Percentiles rank a stretch among this genome's conserved stretches.
phyloP scores from a whole-genome alignment of 306 rosid genomes.

The Benincasa hispida region DNA sequence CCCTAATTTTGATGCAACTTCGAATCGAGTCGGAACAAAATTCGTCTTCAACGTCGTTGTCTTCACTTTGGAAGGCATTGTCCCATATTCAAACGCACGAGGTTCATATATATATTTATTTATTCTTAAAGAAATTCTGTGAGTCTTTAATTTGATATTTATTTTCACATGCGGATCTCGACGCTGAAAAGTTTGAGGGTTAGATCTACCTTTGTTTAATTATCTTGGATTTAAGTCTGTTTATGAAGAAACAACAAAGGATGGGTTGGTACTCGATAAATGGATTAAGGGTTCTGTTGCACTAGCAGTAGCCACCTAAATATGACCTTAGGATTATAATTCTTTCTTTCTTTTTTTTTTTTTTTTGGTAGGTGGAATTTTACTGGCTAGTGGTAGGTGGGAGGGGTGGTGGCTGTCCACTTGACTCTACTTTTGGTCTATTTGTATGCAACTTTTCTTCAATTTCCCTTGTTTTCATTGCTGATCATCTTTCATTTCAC shows the following conservation, averaged over 20 bases:
- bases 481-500: background rate
- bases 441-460: background rate
- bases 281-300: background rate
- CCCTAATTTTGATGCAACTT: background rate
- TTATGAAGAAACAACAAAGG: background rate
- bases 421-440: background rate
- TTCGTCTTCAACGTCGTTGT: background rate
- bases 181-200: background rate
- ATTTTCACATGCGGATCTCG: background rate
- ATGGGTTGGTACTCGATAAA: background rate
- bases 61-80: background rate
- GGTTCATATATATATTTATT: background rate
- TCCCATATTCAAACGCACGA: background rate
- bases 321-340: background rate
- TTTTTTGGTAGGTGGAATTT: slow-evolving; percentile 2
- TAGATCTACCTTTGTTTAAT: background rate
- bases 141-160: background rate
- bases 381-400: background rate
- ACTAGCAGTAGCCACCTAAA: background rate
- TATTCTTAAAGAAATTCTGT: background rate
- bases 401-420: background rate
- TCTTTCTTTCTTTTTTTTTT: background rate
- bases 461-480: background rate
- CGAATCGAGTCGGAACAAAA: no score
- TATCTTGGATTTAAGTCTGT: background rate